Base-by-base conservation (phyloP, 2,329 filamentous ascomycete genomes). In the Fusarium bactridioides region DNA sequence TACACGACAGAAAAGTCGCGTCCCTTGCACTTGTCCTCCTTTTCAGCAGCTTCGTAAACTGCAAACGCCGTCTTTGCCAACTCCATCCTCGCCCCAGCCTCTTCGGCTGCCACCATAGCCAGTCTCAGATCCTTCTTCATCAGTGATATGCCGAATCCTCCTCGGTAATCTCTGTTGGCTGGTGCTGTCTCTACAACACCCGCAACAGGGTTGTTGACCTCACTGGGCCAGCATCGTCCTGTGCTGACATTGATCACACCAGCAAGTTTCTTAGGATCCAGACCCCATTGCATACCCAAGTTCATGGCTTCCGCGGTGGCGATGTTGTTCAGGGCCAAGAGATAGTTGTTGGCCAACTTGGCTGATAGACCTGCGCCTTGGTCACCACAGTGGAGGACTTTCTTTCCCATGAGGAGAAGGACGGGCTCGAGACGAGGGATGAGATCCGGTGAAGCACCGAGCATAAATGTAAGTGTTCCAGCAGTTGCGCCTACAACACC, bases 261-360 rank as follows among this genome's bases (percentile, higher is more conserved):
- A 1, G 94, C 93, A 4, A 99, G 87, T 12, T 90, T 91, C 76
- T 85, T 84, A 5, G 89, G 84, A 67, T 91, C 88, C 11, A 91
- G 82, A 0, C 90, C 90, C 83, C 86, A 89, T 65, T 82, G 83
- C 55, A 90, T 85, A n/a, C 89, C 89, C 27, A 91, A 80, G 76
- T 90, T 89, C 89, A 91, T 91, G 25, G 89, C 89, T 79, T 91
- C 90, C 9, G 89, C 88, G 5, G 89, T 90, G 9, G 88, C 89
- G 64, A 91, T 94, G 82, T 99, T 99, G 85, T 94, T 97, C 75
- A 98, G 90, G 8, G 95, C 95, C 7, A 99, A 86, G 33, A 98
- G 89, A 81, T 99, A 99, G 83, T 99, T 99, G 84, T 99, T 99
- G 59, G 95, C 95, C 37, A 99, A 87, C 84, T 99, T 99, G 43